phyloP scores from a whole-genome alignment of 2,329 filamentous ascomycete genomes.

The Botrytis galanthina region DNA sequence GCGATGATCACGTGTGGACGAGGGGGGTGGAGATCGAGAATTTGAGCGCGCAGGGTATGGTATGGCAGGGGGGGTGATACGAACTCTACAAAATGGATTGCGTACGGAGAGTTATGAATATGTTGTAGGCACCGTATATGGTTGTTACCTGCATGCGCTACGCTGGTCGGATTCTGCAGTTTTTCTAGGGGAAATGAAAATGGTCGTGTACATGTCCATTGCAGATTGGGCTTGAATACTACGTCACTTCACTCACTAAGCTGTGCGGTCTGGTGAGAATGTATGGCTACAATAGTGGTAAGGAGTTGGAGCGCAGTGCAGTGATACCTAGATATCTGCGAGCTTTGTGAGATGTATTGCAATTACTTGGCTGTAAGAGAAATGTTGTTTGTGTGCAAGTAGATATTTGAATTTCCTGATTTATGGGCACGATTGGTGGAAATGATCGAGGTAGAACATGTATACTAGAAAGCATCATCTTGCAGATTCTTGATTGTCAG shows the following conservation, averaged over 20 bases:
- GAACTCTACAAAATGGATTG: neutral
- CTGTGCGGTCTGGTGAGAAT: neutral
- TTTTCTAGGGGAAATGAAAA: neutral
- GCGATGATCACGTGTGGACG: neutral
- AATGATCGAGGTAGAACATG: neutral
- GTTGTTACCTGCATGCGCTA: neutral
- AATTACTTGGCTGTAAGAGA: neutral
- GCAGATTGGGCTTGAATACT: neutral
- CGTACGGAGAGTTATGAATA: neutral
- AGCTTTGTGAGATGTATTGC: neutral
- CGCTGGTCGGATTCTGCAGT: neutral
- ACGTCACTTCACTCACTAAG: neutral
- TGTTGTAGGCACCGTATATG: neutral
- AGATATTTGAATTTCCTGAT: neutral
- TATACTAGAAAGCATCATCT: neutral
- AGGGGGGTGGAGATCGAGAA: neutral
- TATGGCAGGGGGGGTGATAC: neutral
- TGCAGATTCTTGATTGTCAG: neutral
- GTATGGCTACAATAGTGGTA: neutral
- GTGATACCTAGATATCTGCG: neutral
- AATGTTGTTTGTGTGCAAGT: neutral
- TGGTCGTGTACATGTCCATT: neutral
- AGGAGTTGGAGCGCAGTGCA: neutral
- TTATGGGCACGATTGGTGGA: neutral
- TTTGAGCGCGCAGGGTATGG: neutral